A percentile compares a stretch with the other conserved stretches of the same genome.
phyloP scores from a whole-genome alignment of 1,139 yeast species.

The Pichia sp. region DNA sequence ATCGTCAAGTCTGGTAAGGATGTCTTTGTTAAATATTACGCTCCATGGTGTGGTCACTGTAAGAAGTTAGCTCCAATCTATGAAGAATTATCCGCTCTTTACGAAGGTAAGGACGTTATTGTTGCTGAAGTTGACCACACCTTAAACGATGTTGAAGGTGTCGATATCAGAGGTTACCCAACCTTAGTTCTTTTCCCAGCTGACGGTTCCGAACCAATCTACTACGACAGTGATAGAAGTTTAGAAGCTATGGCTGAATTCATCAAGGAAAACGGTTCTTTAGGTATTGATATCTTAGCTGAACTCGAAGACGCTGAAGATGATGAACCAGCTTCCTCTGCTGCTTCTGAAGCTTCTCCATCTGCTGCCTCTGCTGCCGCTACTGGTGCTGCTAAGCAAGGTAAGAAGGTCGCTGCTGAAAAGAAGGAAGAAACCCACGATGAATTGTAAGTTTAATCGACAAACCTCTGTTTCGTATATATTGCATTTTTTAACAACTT shows the following conservation, averaged over 20 bases:
- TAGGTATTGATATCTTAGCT: conserved; percentile 37
- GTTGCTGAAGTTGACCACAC: conserved; percentile 92
- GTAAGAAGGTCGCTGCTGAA: too few species aligned
- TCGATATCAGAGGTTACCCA: conserved; percentile 88
- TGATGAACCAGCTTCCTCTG: too few species aligned
- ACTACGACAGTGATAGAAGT: conserved; percentile 71
- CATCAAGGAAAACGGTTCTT: conserved; percentile 49
- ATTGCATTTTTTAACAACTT: neutral
- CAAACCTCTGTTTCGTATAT: too few species aligned
- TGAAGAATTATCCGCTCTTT: conserved; percentile 80
- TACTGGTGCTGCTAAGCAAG: too few species aligned
- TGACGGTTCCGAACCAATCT: conserved; percentile 72
- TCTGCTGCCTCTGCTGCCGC: too few species aligned
- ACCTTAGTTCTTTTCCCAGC: conserved; percentile 93
- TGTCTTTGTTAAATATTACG: conserved; percentile 90
- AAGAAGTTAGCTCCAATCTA: conserved; percentile 91
- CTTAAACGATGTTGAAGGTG: conserved; percentile 73
- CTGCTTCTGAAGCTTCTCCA: too few species aligned
- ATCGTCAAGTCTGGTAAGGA: conserved; percentile 76
- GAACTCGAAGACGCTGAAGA: conserved; percentile 18
- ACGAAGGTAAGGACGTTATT: conserved; percentile 54
- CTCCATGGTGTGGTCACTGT: conserved; percentile 99
- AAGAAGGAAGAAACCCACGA: conserved; percentile 23
- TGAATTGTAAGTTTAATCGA: conserved; percentile 29
- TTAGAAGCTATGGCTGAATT: conserved; percentile 70